phyloP scores from a whole-genome alignment of 345 rosid genomes.

The Aquilaria malaccensis region DNA sequence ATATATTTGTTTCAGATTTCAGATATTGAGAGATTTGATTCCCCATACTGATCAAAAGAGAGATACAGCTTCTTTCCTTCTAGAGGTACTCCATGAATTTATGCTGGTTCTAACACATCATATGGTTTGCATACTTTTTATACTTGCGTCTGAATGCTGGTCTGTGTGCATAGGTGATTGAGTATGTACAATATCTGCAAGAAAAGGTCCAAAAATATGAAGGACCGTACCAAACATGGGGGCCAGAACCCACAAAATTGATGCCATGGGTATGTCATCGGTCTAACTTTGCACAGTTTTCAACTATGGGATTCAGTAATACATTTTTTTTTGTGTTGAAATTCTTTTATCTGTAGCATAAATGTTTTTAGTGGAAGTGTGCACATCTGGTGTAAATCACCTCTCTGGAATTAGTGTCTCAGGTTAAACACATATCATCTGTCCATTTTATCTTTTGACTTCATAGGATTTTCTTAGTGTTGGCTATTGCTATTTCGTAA shows the following conservation, averaged over 20 bases:
- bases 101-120: not conserved
- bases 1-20: slow-evolving; percentile 53
- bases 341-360: not conserved
- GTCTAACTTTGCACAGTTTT: slow-evolving; percentile 2
- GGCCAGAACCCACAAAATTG: slow-evolving; percentile 70
- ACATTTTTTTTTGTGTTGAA: not conserved
- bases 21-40: slow-evolving; percentile 85
- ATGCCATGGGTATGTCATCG: slow-evolving; percentile 65
- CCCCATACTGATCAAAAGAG: slow-evolving; percentile 85
- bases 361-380: not conserved
- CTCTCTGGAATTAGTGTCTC: not conserved
- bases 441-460: no score
- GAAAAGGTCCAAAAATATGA: slow-evolving; percentile 78
- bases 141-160: not conserved
- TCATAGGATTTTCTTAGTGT: no score
- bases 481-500: no score
- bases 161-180: slow-evolving; percentile 59
- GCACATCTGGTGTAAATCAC: not conserved
- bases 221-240: slow-evolving; percentile 83
- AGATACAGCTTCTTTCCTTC: slow-evolving; percentile 89
- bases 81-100: slow-evolving; percentile 51
- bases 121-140: slow-evolving; percentile 4
- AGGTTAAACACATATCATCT: no score
- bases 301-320: not conserved
- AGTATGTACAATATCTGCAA: slow-evolving; percentile 76